These are phyloP conservation scores for Suhomyces vadensis DNA, from an alignment of 805 yeast species.

Conservation along the genomic window DNA sequence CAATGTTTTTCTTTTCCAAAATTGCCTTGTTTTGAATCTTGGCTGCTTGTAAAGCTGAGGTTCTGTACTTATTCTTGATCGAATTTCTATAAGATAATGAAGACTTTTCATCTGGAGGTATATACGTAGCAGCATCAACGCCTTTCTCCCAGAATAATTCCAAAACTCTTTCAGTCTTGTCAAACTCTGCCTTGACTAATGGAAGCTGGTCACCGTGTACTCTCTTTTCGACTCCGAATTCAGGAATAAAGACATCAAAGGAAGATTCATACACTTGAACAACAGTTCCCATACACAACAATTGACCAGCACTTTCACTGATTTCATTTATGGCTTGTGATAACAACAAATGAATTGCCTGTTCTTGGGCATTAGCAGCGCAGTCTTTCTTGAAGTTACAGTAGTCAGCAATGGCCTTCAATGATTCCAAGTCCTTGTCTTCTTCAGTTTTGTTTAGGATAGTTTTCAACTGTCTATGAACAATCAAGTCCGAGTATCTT, in stretches of 20 bases:
- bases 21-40: constrained; percentile 46
- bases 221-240: constrained; percentile 91
- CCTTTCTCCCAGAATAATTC: constrained; percentile 92
- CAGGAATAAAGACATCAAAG: constrained; percentile 89
- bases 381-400: constrained; percentile 96
- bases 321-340: constrained; percentile 82
- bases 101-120: constrained; percentile 87
- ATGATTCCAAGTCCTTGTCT: constrained; percentile 56
- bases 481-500: constrained; percentile 89
- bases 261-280: constrained; percentile 94
- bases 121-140: constrained; percentile 86
- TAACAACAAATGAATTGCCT: constrained; percentile 82
- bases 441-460: constrained; percentile 48
- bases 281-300: constrained; percentile 82
- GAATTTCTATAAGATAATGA: constrained; percentile 75
- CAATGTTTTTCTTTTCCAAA: constrained; percentile 26
- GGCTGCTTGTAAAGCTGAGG: constrained; percentile 73
- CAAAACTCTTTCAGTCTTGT: constrained; percentile 61
- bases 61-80: constrained; percentile 73
- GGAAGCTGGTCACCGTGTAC: constrained; percentile 98
- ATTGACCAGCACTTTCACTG: constrained; percentile 72
- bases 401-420: constrained; percentile 84
- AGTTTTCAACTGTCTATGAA: constrained; percentile 85
- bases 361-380: constrained; percentile 90
- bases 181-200: constrained; percentile 87